These are phyloP conservation scores for Verticillium nonalfalfae DNA, from an alignment of 2,329 filamentous ascomycete species.

Conservation along the genomic window DNA sequence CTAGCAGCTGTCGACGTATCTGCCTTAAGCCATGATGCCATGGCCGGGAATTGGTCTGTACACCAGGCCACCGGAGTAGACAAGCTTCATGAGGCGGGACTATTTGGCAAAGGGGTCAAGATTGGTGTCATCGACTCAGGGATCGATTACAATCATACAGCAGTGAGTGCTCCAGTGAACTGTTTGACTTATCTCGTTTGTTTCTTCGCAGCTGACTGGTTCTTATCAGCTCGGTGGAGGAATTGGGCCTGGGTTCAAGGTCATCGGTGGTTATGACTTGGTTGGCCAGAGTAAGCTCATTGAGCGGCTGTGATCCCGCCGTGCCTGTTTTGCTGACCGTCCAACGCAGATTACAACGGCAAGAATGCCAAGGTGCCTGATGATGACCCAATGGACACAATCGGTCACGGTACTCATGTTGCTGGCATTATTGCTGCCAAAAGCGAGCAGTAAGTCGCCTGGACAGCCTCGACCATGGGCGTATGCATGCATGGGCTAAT, in stretches of 20 bases:
- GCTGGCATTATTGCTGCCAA: constrained; percentile 18
- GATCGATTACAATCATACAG: constrained; percentile 11
- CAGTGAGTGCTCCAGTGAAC: constrained; percentile 3
- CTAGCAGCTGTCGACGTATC: constrained; percentile 8
- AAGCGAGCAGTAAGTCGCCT: constrained; percentile 5
- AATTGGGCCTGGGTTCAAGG: constrained; percentile 14
- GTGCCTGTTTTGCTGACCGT: not conserved
- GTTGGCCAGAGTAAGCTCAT: constrained; percentile 7
- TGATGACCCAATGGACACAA: constrained; percentile 14
- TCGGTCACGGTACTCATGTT: constrained; percentile 18
- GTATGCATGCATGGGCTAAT: not conserved
- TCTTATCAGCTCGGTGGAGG: constrained; percentile 18
- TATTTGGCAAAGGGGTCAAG: constrained; percentile 12
- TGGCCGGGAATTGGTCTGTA: constrained; percentile 22
- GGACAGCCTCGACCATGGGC: too few species aligned
- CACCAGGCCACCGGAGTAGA: constrained; percentile 12
- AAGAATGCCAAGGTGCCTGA: constrained; percentile 11
- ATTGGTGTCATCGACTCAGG: constrained; percentile 14
- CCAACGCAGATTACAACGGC: constrained; percentile 4
- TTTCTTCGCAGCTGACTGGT: too few species aligned
- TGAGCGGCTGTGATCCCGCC: too few species aligned
- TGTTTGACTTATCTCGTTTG: not conserved
- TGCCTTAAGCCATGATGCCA: constrained; percentile 12
- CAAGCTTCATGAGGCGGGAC: constrained; percentile 9
- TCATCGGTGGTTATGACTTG: constrained; percentile 16